Percentiles rank a stretch among this genome's conserved stretches.
phyloP scores from a whole-genome alignment of 257 asterid species.

The Lantana camara region DNA sequence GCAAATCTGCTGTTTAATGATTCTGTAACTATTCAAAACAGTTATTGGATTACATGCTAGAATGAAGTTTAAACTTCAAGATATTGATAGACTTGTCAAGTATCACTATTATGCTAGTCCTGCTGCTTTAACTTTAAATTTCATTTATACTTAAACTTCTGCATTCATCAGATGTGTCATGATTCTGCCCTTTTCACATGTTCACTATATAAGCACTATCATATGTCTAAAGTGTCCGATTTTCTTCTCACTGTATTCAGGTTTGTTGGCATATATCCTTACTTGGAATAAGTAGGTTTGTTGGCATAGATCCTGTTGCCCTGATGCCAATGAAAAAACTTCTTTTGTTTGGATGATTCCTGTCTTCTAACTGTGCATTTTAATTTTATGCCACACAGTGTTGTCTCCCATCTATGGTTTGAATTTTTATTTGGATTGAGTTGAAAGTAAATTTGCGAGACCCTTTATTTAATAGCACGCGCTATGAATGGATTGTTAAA shows the following conservation, averaged over 20 bases:
- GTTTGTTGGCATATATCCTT: background rate
- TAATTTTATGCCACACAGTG: background rate
- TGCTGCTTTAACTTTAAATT: constrained; percentile 1
- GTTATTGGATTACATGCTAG: background rate
- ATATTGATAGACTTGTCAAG: background rate
- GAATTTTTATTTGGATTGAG: background rate
- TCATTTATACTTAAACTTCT: background rate
- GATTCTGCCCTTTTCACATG: background rate
- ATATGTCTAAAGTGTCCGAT: background rate
- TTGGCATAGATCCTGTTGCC: background rate
- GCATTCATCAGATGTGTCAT: background rate
- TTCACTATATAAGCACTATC: background rate
- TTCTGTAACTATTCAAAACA: constrained; percentile 9
- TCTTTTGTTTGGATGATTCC: background rate
- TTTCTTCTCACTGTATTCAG: background rate
- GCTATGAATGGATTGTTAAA: too few species aligned
- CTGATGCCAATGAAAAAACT: background rate
- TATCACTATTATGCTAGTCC: constrained; percentile 1
- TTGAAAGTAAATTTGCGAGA: background rate
- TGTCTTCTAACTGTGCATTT: constrained; percentile 7
- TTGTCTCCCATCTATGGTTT: constrained; percentile 1
- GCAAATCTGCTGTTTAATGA: constrained; percentile 17
- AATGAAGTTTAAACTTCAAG: background rate
- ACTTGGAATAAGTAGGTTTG: too few species aligned
- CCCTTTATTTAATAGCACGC: background rate